Conservation (phyloP, 176 grass and related monocot genomes). For the Urochloa ruziziensis region DNA sequence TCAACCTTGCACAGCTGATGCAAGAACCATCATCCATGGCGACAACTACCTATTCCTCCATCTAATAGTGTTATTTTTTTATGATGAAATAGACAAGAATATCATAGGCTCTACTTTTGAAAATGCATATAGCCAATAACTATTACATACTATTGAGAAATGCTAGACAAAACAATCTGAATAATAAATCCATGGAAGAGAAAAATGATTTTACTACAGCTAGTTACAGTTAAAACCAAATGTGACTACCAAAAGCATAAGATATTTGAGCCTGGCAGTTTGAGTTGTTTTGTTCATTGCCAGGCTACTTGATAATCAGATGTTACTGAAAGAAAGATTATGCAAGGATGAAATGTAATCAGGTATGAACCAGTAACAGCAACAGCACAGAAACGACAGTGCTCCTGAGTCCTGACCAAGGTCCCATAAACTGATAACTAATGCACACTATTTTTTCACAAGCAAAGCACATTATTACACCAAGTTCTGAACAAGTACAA, state of each 20-base stretch:
- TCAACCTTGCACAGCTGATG: conserved; percentile 13
- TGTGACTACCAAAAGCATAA: not conserved
- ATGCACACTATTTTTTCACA: not conserved
- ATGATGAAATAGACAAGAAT: not conserved
- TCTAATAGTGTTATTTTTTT: not conserved
- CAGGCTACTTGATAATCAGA: no score
- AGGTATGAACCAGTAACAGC: no score
- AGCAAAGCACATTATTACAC: not conserved
- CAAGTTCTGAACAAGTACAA: not conserved
- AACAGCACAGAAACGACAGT: no score
- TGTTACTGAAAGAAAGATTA: no score
- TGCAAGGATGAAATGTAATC: no score
- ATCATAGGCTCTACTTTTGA: no score
- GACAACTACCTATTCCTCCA: not conserved
- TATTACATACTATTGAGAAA: no score
- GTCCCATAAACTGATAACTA: not conserved
- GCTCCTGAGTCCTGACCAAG: no score
- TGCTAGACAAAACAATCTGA: no score
- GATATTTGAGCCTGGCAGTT: not conserved
- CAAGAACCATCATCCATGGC: not conserved
- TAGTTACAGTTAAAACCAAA: not conserved
- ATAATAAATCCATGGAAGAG: no score
- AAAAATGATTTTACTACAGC: conserved; percentile 1
- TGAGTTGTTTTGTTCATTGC: not conserved
- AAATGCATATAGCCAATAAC: no score